phyloP scores from a whole-genome alignment of 495 filamentous ascomycete genomes.

The Tuber melanosporum region DNA sequence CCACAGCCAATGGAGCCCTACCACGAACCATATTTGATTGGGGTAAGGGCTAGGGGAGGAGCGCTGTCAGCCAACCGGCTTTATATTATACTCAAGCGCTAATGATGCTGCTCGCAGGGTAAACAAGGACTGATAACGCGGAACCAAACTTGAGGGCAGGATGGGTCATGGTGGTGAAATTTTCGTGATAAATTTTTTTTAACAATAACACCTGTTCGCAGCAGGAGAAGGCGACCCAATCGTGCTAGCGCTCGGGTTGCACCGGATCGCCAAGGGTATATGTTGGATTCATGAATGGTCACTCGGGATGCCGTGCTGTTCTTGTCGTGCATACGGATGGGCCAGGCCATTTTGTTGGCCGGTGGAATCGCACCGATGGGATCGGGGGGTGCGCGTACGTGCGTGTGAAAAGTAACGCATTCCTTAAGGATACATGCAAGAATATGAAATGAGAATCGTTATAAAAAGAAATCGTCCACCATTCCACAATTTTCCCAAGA shows the following conservation, averaged over 20 bases:
- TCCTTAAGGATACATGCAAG: not conserved
- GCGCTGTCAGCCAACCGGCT: not conserved
- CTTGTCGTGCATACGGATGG: not conserved
- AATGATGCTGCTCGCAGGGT: not conserved
- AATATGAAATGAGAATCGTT: not conserved
- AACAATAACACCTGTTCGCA: not conserved
- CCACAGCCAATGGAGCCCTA: not conserved
- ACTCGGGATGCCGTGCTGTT: not conserved
- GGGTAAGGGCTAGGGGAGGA: not conserved
- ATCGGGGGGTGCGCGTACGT: not conserved
- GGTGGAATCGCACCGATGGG: not conserved
- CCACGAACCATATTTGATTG: constrained; percentile 3
- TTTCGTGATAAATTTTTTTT: not conserved
- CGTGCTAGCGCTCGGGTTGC: not conserved
- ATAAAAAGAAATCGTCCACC: not conserved
- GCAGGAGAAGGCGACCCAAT: not conserved
- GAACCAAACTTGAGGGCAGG: not conserved
- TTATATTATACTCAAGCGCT: not conserved
- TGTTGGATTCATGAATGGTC: not conserved
- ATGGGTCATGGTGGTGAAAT: not conserved
- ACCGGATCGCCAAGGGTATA: not conserved
- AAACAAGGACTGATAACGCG: not conserved
- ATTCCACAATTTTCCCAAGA: not conserved
- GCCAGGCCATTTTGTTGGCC: not conserved
- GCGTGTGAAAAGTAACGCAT: not conserved